A percentile compares a stretch with the other conserved stretches of the same genome.
Conservation (phyloP, 805 yeast species). For the Kodamaea lidongshanica region DNA sequence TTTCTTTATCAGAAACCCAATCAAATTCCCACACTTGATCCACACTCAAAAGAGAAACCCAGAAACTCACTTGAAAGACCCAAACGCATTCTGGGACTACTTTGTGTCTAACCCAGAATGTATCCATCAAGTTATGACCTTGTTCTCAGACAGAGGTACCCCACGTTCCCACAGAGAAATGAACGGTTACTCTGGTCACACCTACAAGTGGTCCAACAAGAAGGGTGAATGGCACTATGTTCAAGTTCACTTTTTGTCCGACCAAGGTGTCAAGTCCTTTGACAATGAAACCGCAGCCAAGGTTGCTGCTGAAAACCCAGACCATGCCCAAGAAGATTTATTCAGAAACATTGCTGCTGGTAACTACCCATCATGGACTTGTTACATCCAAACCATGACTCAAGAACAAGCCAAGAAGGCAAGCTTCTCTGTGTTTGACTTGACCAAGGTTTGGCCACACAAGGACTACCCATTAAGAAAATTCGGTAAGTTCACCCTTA, state of each 20-base stretch:
- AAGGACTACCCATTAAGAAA: slow-evolving; percentile 47
- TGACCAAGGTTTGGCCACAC: slow-evolving; percentile 71
- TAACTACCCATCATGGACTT: slow-evolving; percentile 78
- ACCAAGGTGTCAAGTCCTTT: slow-evolving; percentile 53
- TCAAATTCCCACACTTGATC: slow-evolving; percentile 58
- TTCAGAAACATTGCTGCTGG: slow-evolving; percentile 74
- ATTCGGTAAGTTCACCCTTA: slow-evolving; percentile 49
- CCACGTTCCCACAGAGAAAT: slow-evolving; percentile 69
- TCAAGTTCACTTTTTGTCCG: slow-evolving; percentile 66
- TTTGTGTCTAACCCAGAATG: slow-evolving; percentile 68
- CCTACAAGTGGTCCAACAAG: slow-evolving; percentile 72
- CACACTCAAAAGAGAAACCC: slow-evolving; percentile 71
- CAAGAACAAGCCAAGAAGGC: slow-evolving; percentile 67
- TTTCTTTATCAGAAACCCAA: slow-evolving; percentile 58
- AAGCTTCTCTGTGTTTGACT: slow-evolving; percentile 79
- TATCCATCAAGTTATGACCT: slow-evolving; percentile 63
- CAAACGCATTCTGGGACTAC: slow-evolving; percentile 83
- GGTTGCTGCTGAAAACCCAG: slow-evolving; percentile 74
- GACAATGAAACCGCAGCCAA: slow-evolving; percentile 63
- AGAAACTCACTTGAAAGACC: slow-evolving; percentile 68
- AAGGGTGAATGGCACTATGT: slow-evolving; percentile 74
- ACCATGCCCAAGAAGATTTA: slow-evolving; percentile 73
- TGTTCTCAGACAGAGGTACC: slow-evolving; percentile 79
- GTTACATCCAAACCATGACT: slow-evolving; percentile 82
- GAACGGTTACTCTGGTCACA: slow-evolving; percentile 83